Evolutionary conservation across 2,329 filamentous ascomycete genomes (phyloP).

Genomic region (Xylaria hypoxylon): DNA sequence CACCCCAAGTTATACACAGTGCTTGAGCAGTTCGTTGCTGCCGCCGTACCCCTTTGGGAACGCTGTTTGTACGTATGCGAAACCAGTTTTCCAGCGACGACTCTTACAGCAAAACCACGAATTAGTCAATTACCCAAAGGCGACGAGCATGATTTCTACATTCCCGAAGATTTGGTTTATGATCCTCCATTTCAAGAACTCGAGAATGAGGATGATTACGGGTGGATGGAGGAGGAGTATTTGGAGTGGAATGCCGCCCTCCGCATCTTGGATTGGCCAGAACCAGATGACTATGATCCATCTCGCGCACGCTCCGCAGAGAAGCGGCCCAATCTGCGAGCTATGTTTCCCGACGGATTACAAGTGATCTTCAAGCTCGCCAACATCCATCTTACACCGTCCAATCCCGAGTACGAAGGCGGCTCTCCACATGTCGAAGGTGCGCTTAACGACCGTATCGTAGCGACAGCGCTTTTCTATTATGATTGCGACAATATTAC

Average conservation of each 20-base stretch:
- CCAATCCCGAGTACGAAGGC: conserved; percentile 64
- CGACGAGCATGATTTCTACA: conserved; percentile 28
- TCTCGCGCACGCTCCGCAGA: conserved; percentile 17
- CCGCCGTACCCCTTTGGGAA: conserved; percentile 61
- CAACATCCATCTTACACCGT: conserved; percentile 70
- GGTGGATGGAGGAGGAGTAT: conserved; percentile 30
- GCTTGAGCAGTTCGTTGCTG: conserved; percentile 57
- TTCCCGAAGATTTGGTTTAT: conserved; percentile 41
- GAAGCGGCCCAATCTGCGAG: conserved; percentile 41
- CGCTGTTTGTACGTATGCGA: conserved; percentile 35
- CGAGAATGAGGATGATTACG: conserved; percentile 33
- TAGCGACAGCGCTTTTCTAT: conserved; percentile 72
- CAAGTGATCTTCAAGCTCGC: conserved; percentile 74
- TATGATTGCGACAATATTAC: conserved; percentile 71
- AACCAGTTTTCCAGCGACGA: background rate
- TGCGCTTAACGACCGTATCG: conserved; percentile 71
- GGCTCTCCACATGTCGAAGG: conserved; percentile 69
- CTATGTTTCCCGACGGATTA: conserved; percentile 53
- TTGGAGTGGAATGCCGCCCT: conserved; percentile 38
- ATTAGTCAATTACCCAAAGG: conserved; percentile 21
- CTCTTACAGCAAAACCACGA: conserved; percentile 28
- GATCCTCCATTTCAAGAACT: conserved; percentile 31
- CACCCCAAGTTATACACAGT: conserved; percentile 55
- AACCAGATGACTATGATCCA: conserved; percentile 40
- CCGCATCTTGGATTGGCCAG: conserved; percentile 37